Base-by-base conservation (phyloP, 208 protist species). In the Sergeia podlipaevii region DNA sequence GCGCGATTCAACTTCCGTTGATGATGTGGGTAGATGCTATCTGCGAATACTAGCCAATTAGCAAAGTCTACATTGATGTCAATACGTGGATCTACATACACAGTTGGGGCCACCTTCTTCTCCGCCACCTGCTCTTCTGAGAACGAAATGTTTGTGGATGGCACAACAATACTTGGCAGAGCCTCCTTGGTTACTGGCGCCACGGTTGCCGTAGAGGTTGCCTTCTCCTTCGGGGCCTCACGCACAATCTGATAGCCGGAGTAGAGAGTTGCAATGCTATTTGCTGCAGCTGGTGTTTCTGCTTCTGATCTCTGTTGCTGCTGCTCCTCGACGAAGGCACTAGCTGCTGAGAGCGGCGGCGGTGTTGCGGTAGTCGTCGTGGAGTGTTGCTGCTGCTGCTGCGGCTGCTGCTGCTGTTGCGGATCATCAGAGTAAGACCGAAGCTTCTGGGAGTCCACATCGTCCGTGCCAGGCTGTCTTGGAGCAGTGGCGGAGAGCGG, bases 21-120 rank as follows among this genome's bases (percentile, higher is more conserved):
- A 27, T 74, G 58, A 39, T 79, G 66, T 1, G 72, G 72, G 36
- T 74, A 62, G 44, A 82, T 63, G 53, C 70, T 77, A 49, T 82
- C 75, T 5, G 75, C 75, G 30, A 82, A 82, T n/a, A 41, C 62
- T 2, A 82, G 56, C 75, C 75, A 82, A 27, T 69, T 60, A 36
- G 50, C 39, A 5, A 75, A 57, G 47, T 66, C 63, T 4, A 66
- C 75, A 30, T 74, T 39, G 3, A 66, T 49, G 56, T 82, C 66
- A 21, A 82, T 73, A 43, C 66, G 69, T 1, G 75, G 75, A 33
- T 82, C 75, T 0, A 82, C 66, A 38, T 66, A 77, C 13, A 80
- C 68, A 0, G 63, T 45, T 38, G 34, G 45, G 32, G 54, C 41
- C 6, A 53, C 32, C 26, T 4, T 37, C 11, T 39, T 29, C 15